Base-by-base conservation (phyloP, 2,329 filamentous ascomycete genomes). In the Penicillium sp. region DNA sequence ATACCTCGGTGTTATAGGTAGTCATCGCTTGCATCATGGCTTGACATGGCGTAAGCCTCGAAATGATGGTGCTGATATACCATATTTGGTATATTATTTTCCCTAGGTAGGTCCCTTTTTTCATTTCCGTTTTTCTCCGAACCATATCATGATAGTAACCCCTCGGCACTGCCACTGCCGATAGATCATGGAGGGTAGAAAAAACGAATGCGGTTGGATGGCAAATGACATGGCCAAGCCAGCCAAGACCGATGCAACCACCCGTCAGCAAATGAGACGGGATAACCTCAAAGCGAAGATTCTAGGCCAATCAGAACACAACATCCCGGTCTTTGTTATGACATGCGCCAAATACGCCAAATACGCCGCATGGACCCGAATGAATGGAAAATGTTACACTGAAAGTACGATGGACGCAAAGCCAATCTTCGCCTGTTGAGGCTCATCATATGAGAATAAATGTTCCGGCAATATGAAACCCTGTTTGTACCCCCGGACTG, bases 1-100 rank as follows among this genome's bases (percentile, higher is more conserved):
- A 25, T 42, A 25, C 21, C 41, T 25, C 53, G 29, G 49, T 38
- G 51, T 15, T 42, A 49, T 47, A 46, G 59, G 59, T 37, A 10
- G 15, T 27, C 40, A 54, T 52, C 40, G 15, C 56, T 60, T 63
- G 53, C 17, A 45, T 29, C n/a, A 58, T 33, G 46, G 48, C 46
- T 25, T 21, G 45, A 37, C 23, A 46, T 51, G 47, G 38, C 47
- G 54, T 10, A 43, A 43, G 47, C 53, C 47, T 10, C 13, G n/a
- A 43, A 42, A 37, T 23, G 17, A 37, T n/a, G 38, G 37, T 50
- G 46, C 29, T 27, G 47, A 41, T 15, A 21, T 38, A 4, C 17
- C 31, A 47, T 23, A n/a, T 27, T 13, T 27, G 15, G 17, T n/a
- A 15, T 27, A 19, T 25, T 53, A 27, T 25, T 53, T 25, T 25